Evolutionary conservation across 257 asterid species (phyloP), one percentile per base, ranked within the genome.

Genomic region (Striga asiatica): DNA sequence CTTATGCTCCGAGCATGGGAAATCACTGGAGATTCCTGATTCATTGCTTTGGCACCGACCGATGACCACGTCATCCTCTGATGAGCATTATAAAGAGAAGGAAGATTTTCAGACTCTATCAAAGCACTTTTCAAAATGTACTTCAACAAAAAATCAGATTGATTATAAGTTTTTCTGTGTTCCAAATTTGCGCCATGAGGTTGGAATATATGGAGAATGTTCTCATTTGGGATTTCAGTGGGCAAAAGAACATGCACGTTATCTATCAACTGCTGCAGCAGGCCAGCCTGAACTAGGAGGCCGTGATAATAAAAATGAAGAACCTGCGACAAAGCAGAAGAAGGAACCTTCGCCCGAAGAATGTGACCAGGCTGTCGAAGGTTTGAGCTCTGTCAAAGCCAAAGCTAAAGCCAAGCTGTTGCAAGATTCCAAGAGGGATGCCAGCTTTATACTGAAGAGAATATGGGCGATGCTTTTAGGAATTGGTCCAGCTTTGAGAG

Each of bases 281-380:
- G 83, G 83, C 45, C 74, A 80, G 74, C 89, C 85, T 60, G 65
- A 74, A 46, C 60, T 74, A 46, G 78, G 68, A 41, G 76, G 72
- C 11, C 62, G 62, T 45, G 74, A 75, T 59, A 77, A 75, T 68
- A 82, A 67, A 62, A 72, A 74, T 47, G 87, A 81, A 71, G 88
- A 78, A 71, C 25, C 78, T 16, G 72, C 66, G 28, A 47, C 50
- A 38, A 84, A 78, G 70, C 79, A 75, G 74, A 87, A 87, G 81
- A 91, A 82, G 71, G 96, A 87, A 63, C 77, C 98, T 66, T 91
- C 98, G 12, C 95, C 96, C 7, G 98, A 87, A 78, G 98, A 91
- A 69, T 91, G 98, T 65, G 98, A 91, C 67, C 93, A 83, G 67
- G 96, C 98, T 27, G 96, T 87, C 58, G 96, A 82, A 77, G 98